These are phyloP conservation scores for Boechera stricta DNA, from an alignment of 345 rosid genomes.

Conservation along the genomic window DNA sequence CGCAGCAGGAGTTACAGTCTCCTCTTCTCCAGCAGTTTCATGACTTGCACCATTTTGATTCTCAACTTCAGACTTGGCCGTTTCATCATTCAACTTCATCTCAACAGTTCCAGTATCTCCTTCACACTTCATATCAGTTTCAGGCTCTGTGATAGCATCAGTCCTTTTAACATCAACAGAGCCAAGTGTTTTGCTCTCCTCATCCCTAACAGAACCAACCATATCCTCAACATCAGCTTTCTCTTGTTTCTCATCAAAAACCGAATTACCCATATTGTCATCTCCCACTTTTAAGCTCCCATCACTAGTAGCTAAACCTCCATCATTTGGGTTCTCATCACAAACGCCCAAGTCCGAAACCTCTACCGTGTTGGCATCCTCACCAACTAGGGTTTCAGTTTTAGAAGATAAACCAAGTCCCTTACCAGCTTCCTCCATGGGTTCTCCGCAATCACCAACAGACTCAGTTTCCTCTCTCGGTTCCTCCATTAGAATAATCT, in stretches of 20 bases:
- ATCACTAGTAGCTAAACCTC: background rate
- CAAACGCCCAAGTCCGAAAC: conserved; percentile 24
- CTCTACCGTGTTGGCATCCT: conserved; percentile 1
- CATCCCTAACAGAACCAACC: too few relatives aligned
- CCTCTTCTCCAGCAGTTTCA: conserved; percentile 1
- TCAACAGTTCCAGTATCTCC: conserved; percentile 19
- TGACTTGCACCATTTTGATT: conserved; percentile 7
- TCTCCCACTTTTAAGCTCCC: background rate
- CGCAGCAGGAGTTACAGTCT: background rate
- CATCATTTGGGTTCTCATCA: background rate
- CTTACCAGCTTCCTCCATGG: conserved; percentile 32
- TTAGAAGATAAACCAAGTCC: conserved; percentile 20
- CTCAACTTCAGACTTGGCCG: background rate
- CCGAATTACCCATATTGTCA: background rate
- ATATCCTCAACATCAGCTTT: background rate
- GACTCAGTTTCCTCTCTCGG: conserved; percentile 30
- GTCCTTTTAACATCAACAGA: conserved; percentile 19
- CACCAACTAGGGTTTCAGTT: conserved; percentile 36
- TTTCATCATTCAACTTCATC: conserved; percentile 1
- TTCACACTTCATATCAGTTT: background rate
- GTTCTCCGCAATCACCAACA: conserved; percentile 20
- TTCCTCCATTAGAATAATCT: conserved; percentile 35
- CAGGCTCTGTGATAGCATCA: background rate
- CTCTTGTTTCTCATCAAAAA: conserved; percentile 17
- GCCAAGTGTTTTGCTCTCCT: too few relatives aligned